phyloP scores from a whole-genome alignment of 2,329 filamentous ascomycete species.

The Dactylellina haptotyla region DNA sequence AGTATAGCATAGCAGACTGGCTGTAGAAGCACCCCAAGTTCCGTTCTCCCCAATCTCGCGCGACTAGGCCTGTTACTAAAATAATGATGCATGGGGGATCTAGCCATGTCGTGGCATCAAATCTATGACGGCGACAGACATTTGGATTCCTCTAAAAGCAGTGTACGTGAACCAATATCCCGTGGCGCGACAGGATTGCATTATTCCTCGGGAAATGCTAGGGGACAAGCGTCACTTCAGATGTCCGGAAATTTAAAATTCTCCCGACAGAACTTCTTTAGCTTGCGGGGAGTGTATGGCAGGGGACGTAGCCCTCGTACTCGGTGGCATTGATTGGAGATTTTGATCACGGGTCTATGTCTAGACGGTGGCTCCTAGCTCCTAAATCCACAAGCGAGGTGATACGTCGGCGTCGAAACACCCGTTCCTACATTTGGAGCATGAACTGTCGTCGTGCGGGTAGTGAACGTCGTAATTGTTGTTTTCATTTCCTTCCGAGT shows the following conservation, averaged over 20 bases:
- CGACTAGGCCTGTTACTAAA: not conserved
- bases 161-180: no score
- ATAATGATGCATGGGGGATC: not conserved
- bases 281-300: conserved; percentile 5
- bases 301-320: conserved; percentile 27
- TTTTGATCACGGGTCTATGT: no score
- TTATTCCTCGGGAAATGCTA: not conserved
- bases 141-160: not conserved
- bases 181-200: no score
- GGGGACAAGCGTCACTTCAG: not conserved
- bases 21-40: no score
- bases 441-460: not conserved
- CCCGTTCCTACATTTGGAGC: not conserved
- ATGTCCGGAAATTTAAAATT: not conserved
- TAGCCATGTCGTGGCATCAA: not conserved
- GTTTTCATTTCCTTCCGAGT: not conserved
- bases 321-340: no score
- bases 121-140: not conserved
- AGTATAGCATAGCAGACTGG: no score
- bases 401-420: conserved; percentile 3
- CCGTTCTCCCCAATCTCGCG: not conserved
- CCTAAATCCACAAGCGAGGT: no score
- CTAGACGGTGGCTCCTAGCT: no score
- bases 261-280: conserved; percentile 24
- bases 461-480: not conserved